Evolutionary conservation across 306 rosid genomes (phyloP).

Genomic region (peach (Prunus persica)): Prunus_persica_NCBIv2 NC_034016.1:17491501-17492000

Average conservation of each 20-base stretch:
- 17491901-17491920: slow-evolving; percentile 46
- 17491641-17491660: slow-evolving; percentile 42
- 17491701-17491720: slow-evolving; percentile 61
- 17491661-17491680: slow-evolving; percentile 42
- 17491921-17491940: slow-evolving; percentile 56
- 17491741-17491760: slow-evolving; percentile 34
- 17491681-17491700: slow-evolving; percentile 76
- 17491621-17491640: not conserved
- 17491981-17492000: slow-evolving; percentile 39
- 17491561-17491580: slow-evolving; percentile 46
- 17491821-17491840: slow-evolving; percentile 12
- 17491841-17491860: slow-evolving; percentile 31
- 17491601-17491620: not conserved
- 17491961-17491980: slow-evolving; percentile 49
- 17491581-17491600: slow-evolving; percentile 58
- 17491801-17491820: not conserved
- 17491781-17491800: slow-evolving; percentile 79
- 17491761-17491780: slow-evolving; percentile 57
- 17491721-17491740: slow-evolving; percentile 43
- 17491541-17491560: slow-evolving; percentile 63
- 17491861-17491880: slow-evolving; percentile 49
- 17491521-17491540: slow-evolving; percentile 72
- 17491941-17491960: slow-evolving; percentile 36
- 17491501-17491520: slow-evolving; percentile 52
- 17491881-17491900: slow-evolving; percentile 12